Conservation (phyloP, 768 basidiomycete genomes). For the Suillus tomentosus region DNA sequence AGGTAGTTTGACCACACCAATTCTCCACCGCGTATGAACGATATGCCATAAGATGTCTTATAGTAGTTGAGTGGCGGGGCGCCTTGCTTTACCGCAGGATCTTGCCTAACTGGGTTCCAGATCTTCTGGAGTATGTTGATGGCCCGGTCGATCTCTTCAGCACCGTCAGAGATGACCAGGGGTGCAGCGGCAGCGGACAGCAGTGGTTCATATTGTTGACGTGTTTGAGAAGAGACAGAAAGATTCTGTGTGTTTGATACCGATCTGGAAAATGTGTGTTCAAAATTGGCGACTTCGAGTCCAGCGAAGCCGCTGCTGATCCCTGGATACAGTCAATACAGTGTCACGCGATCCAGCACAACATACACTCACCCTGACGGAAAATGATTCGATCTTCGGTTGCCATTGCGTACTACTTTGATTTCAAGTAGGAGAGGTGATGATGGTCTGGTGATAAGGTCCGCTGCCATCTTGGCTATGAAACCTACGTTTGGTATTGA, state of each 20-base stretch:
- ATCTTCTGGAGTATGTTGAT: neutral
- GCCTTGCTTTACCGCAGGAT: neutral
- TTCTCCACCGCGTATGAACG: neutral
- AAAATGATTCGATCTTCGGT: slow-evolving; percentile 19
- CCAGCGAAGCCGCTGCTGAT: slow-evolving; percentile 7
- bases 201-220: neutral
- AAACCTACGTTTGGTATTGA: neutral
- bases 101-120: neutral
- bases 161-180: neutral
- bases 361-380: neutral
- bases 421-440: neutral
- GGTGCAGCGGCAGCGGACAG: slow-evolving; percentile 1
- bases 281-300: slow-evolving; percentile 5
- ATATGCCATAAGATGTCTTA: slow-evolving; percentile 1
- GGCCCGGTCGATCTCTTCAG: neutral
- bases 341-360: neutral
- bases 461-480: neutral
- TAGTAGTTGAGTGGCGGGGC: slow-evolving; percentile 9
- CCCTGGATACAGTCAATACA: neutral
- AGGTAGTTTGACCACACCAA: slow-evolving; percentile 9
- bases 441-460: neutral
- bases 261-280: slow-evolving; percentile 8
- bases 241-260: neutral
- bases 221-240: neutral
- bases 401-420: slow-evolving; percentile 20